Base-by-base conservation (phyloP, 1,284 basidiomycete species). In the Apiotrichum gamsii region DNA sequence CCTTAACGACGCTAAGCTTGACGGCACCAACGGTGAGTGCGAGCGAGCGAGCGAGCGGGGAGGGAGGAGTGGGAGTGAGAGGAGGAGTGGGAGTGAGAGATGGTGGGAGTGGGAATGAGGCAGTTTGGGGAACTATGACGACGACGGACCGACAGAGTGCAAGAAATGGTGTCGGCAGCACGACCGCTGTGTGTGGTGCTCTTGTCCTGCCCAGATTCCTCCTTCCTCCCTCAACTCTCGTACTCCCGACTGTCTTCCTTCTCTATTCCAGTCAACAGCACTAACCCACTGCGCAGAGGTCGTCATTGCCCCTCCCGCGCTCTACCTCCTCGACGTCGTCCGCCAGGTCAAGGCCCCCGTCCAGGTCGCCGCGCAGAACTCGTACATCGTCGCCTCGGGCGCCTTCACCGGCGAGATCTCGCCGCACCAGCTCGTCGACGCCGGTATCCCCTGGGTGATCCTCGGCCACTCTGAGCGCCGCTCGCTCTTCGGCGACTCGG, bases 381-480 rank as follows among this genome's bases (percentile, higher is more conserved):
- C 82, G 61, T 90, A 93, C 78, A 78, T 79, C 72, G 86, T 90
- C 74, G 66, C 80, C 13, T 83, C 82, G 19, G 94, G 94, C 43
- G 94, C 94, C 18, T 99, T 85, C 78, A 98, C 95, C 10, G 94
- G 91, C 49, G 91, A 95, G 74, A 88, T 88, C 75, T 90, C 87
- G 62, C 82, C 90, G 5, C 65, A 77, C 6, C 90, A 95, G 75
- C 81, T 97, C 63, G 80, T 78, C 50, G 90, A 97, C 67, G 86
- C 87, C 16, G 78, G 77, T 4, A 82, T 97, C 58, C 87, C 87
- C 50, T 97, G 88, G 74, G 91, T 96, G 59, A 87, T 99, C 70
- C 81, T 97, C 51, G 94, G 93, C 80, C 94, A 99, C 79, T 96
- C 91, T 39, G 95, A 99, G 74, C 87, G 95, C 59, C 85, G 94